phyloP scores from a whole-genome alignment of 768 basidiomycete species.

The Calocybe gangraenosa region DNA sequence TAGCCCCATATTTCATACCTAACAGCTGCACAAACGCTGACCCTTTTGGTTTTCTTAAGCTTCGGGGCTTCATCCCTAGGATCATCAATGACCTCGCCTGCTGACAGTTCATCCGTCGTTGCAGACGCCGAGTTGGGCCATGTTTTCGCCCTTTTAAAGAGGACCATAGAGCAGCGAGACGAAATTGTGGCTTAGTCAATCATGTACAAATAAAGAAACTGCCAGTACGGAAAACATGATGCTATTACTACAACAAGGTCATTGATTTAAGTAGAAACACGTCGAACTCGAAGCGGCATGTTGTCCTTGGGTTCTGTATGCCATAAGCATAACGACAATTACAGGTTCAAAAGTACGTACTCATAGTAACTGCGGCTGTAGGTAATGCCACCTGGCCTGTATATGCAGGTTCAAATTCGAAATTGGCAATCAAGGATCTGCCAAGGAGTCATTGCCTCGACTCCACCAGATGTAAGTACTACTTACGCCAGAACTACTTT shows the following conservation, averaged over 20 bases:
- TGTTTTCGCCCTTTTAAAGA: constrained; percentile 12
- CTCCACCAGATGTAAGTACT: background rate
- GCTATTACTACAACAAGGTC: too few species aligned
- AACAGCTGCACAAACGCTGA: background rate
- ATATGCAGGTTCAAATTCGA: constrained; percentile 40
- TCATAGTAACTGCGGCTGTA: constrained; percentile 44
- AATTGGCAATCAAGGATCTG: constrained; percentile 37
- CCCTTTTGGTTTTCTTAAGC: constrained; percentile 18
- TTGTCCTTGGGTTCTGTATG: constrained; percentile 33
- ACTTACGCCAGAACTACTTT: constrained; percentile 34
- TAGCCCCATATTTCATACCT: background rate
- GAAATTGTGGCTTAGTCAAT: too few species aligned
- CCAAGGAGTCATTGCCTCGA: background rate
- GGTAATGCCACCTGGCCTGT: constrained; percentile 35
- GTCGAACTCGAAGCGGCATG: constrained; percentile 28
- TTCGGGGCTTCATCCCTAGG: constrained; percentile 18
- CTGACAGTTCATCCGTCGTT: background rate
- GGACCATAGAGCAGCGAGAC: constrained; percentile 2
- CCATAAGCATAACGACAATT: background rate
- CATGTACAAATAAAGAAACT: too few species aligned
- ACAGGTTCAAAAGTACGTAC: constrained; percentile 23
- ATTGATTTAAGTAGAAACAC: too few species aligned
- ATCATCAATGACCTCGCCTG: background rate
- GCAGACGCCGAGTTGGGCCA: constrained; percentile 6
- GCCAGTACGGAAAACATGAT: too few species aligned